Evolutionary conservation across 176 grass and related monocot species (phyloP).

Genomic region (Neostapfia colusana): DNA sequence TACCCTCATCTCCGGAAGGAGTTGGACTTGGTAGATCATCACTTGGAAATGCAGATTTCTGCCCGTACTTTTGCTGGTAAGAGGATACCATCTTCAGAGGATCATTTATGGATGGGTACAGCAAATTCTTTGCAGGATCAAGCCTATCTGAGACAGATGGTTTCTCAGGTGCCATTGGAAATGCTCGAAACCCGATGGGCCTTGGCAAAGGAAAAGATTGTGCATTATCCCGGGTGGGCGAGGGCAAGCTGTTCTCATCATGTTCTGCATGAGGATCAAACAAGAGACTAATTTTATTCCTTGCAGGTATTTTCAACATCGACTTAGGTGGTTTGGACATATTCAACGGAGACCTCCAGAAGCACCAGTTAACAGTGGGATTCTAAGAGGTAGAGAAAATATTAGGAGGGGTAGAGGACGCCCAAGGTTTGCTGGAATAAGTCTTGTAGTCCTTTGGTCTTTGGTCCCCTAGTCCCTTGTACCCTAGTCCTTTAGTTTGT

Average conservation of each 20-base stretch:
- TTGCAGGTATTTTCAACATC: conserved; percentile 53
- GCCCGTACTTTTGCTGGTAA: conserved; percentile 78
- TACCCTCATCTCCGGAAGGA: conserved; percentile 67
- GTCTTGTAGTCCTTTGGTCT: no score
- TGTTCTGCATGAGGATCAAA: conserved; percentile 96
- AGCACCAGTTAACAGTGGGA: no score
- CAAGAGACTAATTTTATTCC: conserved; percentile 64
- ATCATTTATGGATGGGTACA: conserved; percentile 65
- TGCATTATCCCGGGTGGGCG: conserved; percentile 65
- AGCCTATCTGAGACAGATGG: conserved; percentile 34
- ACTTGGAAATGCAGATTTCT: conserved; percentile 54
- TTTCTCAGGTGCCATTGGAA: conserved; percentile 40
- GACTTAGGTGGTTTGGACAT: no score
- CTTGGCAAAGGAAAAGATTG: conserved; percentile 63
- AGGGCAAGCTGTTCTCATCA: conserved; percentile 91
- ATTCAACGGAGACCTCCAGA: no score
- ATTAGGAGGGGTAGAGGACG: no score
- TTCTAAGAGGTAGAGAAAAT: no score
- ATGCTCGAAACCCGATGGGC: conserved; percentile 55
- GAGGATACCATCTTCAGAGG: conserved; percentile 77
- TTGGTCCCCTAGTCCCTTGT: no score
- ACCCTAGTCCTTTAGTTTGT: no score
- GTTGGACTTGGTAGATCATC: conserved; percentile 90
- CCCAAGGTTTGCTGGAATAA: no score
- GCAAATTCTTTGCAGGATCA: conserved; percentile 28